These are phyloP conservation scores for Phytomonas serpens DNA, from an alignment of 208 protist genomes.

Conservation along the genomic window DNA sequence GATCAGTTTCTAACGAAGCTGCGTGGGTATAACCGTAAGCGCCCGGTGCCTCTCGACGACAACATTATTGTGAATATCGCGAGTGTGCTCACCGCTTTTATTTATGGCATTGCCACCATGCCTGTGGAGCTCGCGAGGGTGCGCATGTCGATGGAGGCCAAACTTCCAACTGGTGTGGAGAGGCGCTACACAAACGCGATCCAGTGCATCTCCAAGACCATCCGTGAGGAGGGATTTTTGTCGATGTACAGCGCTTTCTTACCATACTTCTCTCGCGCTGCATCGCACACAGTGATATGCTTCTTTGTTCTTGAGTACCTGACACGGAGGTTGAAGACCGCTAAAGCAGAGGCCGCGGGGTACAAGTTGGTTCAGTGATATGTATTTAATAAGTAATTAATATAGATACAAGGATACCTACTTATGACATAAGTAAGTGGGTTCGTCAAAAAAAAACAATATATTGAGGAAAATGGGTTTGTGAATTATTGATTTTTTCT, in stretches of 20 bases:
- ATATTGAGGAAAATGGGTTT: not conserved
- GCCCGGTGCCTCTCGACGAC: conserved; percentile 29
- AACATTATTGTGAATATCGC: conserved; percentile 74
- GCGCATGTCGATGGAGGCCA: conserved; percentile 83
- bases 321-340: conserved; percentile 24
- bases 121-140: conserved; percentile 85
- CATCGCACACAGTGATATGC: conserved; percentile 81
- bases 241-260: conserved; percentile 81
- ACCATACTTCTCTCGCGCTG: conserved; percentile 86
- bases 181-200: conserved; percentile 64
- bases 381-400: conserved; percentile 7
- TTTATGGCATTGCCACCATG: conserved; percentile 87
- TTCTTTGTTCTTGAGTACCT: conserved; percentile 88
- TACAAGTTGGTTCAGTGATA: conserved; percentile 7
- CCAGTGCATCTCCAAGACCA: conserved; percentile 71
- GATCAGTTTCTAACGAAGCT: conserved; percentile 84
- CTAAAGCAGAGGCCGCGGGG: not conserved
- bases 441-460: conserved; percentile 7
- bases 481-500: not conserved
- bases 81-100: conserved; percentile 70
- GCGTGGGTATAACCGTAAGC: conserved; percentile 32
- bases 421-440: conserved; percentile 2
- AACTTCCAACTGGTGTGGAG: conserved; percentile 32
- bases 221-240: conserved; percentile 65
- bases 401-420: not conserved